Conservation (phyloP, 805 yeast genomes). For the Yarrowia keelungensis region DNA sequence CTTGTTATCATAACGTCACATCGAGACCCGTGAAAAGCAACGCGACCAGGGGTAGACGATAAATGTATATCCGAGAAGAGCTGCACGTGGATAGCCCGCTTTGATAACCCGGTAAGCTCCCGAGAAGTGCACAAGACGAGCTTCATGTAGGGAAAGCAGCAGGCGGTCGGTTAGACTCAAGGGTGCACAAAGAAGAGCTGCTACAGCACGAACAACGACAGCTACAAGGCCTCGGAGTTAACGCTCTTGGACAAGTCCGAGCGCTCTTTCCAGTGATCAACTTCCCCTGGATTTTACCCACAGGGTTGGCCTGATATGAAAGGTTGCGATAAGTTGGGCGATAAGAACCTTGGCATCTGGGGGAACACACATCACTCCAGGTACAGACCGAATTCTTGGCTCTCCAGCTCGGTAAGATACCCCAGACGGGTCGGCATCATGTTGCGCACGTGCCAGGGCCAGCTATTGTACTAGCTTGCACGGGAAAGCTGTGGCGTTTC, state of each 20-base stretch:
- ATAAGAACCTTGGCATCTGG: slow-evolving; percentile 15
- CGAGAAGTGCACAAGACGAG: slow-evolving; percentile 8
- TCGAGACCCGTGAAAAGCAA: neutral
- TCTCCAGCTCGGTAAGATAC: neutral
- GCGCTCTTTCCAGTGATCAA: neutral
- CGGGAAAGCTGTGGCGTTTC: slow-evolving; percentile 21
- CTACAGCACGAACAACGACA: too few species aligned
- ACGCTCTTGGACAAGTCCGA: neutral
- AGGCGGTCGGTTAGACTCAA: neutral
- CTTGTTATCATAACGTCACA: neutral
- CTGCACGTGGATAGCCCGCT: slow-evolving; percentile 20
- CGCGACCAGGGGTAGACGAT: neutral
- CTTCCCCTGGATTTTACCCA: neutral
- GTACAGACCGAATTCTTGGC: neutral
- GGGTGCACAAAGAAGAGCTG: slow-evolving; percentile 1
- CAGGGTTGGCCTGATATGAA: neutral
- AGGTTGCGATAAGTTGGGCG: slow-evolving; percentile 3
- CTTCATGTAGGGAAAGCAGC: slow-evolving; percentile 3
- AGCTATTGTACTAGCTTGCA: too few species aligned
- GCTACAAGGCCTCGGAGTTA: slow-evolving; percentile 1
- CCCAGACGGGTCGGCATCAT: neutral
- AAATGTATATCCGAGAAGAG: too few species aligned
- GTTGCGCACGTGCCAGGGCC: slow-evolving; percentile 20
- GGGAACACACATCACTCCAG: too few species aligned
- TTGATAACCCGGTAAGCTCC: slow-evolving; percentile 17